Conservation (phyloP, 805 yeast genomes). For the Metschnikowia borealis region DNA sequence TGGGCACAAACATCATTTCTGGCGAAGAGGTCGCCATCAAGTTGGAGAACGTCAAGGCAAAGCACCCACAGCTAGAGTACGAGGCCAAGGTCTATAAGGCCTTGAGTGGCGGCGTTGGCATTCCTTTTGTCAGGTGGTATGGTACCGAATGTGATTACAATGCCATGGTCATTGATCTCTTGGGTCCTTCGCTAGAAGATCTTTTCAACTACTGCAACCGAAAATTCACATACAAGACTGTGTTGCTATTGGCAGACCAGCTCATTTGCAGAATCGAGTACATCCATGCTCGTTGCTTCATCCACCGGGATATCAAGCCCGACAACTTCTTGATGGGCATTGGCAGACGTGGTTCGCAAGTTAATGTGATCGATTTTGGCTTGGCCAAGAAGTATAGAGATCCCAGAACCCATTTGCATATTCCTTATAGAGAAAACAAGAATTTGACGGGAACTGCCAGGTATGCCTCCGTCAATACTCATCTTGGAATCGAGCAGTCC, state of each 20-base stretch:
- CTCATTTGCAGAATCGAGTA: constrained; percentile 90
- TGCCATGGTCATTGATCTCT: constrained; percentile 92
- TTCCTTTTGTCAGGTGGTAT: constrained; percentile 94
- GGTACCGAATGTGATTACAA: constrained; percentile 96
- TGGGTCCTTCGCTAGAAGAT: constrained; percentile 95
- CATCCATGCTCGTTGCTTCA: constrained; percentile 90
- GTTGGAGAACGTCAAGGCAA: constrained; percentile 81
- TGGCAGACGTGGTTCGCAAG: constrained; percentile 92
- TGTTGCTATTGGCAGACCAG: constrained; percentile 88
- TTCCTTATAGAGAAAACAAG: constrained; percentile 47
- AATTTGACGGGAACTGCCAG: constrained; percentile 22
- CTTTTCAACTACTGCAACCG: constrained; percentile 94
- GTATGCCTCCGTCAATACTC: constrained; percentile 22
- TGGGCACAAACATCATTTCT: constrained; percentile 87
- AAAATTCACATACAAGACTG: constrained; percentile 90
- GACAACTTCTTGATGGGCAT: constrained; percentile 85
- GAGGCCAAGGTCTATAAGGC: constrained; percentile 96
- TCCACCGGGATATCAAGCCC: constrained; percentile 80
- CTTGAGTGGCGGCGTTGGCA: constrained; percentile 93
- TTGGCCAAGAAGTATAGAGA: constrained; percentile 91
- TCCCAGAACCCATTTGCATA: constrained; percentile 89
- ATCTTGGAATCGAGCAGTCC: constrained; percentile 21
- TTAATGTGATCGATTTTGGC: constrained; percentile 91
- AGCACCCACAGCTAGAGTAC: constrained; percentile 95
- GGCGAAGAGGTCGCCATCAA: constrained; percentile 98